Conservation (phyloP, 768 basidiomycete species). For the Clavaria fumosa region DNA sequence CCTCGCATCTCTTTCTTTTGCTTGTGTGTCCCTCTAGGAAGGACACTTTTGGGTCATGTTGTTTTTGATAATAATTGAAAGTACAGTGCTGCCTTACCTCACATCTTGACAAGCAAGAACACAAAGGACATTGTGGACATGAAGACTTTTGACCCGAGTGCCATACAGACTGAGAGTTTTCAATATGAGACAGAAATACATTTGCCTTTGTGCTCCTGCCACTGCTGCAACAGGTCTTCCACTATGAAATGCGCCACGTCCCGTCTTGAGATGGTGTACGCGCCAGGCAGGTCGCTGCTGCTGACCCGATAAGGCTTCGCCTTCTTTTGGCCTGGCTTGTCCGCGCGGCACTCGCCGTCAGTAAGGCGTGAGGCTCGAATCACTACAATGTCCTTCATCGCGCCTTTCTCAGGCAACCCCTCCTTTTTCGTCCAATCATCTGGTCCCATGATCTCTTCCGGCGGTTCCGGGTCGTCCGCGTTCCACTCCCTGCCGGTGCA, state of each 20-base stretch:
- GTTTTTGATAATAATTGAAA: too few species aligned
- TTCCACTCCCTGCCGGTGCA: slow-evolving; percentile 38
- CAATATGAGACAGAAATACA: slow-evolving; percentile 35
- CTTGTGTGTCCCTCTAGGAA: too few species aligned
- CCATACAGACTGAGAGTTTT: too few species aligned
- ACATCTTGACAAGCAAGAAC: too few species aligned
- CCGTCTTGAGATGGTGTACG: slow-evolving; percentile 41
- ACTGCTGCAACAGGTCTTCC: slow-evolving; percentile 27
- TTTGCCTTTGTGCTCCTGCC: slow-evolving; percentile 40
- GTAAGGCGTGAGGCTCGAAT: slow-evolving; percentile 44
- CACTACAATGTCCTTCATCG: slow-evolving; percentile 30
- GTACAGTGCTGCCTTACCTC: too few species aligned
- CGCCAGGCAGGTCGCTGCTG: slow-evolving; percentile 25
- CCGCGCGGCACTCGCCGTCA: slow-evolving; percentile 35
- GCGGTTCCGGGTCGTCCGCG: slow-evolving; percentile 24
- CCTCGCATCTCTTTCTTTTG: too few species aligned
- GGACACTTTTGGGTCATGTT: too few species aligned
- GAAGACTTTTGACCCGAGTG: too few species aligned
- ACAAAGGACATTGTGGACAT: too few species aligned
- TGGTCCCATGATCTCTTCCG: slow-evolving; percentile 25
- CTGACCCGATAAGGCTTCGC: slow-evolving; percentile 28
- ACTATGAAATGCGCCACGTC: slow-evolving; percentile 55
- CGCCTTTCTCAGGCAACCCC: slow-evolving; percentile 28
- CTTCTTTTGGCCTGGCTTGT: slow-evolving; percentile 16
- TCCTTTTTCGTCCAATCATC: slow-evolving; percentile 28